Conservation (phyloP, 352 stramenopile genomes). For the Vaucheria bursata region DNA sequence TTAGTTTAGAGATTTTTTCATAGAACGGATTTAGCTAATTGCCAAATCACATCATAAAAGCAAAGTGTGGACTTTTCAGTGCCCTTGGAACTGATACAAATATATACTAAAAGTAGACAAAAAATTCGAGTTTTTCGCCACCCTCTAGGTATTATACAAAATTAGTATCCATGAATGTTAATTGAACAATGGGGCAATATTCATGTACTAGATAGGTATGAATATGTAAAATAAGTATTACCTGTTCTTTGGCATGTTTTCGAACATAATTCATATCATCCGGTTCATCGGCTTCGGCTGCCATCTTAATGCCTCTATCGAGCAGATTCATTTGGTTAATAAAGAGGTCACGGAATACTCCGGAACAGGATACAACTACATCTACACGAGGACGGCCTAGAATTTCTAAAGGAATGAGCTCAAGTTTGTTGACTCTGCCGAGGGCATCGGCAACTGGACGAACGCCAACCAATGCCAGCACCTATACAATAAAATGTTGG, state of each 20-base stretch:
- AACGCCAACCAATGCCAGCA: slow-evolving; percentile 65
- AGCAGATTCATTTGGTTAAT: slow-evolving; percentile 83
- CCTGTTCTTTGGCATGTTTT: slow-evolving; percentile 63
- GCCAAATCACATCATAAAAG: too few relatives aligned
- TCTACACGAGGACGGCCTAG: slow-evolving; percentile 68
- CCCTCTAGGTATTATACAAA: too few relatives aligned
- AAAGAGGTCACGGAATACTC: slow-evolving; percentile 76
- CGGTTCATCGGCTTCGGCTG: slow-evolving; percentile 70
- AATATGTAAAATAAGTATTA: too few relatives aligned
- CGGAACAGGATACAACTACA: slow-evolving; percentile 72
- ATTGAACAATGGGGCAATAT: too few relatives aligned
- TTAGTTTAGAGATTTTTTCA: too few relatives aligned
- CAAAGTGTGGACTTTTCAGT: too few relatives aligned
- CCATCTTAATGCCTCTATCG: slow-evolving; percentile 74
- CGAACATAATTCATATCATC: slow-evolving; percentile 68
- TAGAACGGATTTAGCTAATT: too few relatives aligned
- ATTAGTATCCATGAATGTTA: too few relatives aligned
- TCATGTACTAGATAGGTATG: too few relatives aligned
- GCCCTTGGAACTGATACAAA: too few relatives aligned
- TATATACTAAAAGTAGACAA: too few relatives aligned
- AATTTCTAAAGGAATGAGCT: slow-evolving; percentile 70
- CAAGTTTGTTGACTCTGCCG: slow-evolving; percentile 75
- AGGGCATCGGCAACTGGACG: slow-evolving; percentile 66
- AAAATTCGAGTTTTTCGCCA: too few relatives aligned
- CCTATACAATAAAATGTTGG: slow-evolving; percentile 58